Conservation (phyloP, 148 eudicot species). For the Fallopia convolvulus region DNA sequence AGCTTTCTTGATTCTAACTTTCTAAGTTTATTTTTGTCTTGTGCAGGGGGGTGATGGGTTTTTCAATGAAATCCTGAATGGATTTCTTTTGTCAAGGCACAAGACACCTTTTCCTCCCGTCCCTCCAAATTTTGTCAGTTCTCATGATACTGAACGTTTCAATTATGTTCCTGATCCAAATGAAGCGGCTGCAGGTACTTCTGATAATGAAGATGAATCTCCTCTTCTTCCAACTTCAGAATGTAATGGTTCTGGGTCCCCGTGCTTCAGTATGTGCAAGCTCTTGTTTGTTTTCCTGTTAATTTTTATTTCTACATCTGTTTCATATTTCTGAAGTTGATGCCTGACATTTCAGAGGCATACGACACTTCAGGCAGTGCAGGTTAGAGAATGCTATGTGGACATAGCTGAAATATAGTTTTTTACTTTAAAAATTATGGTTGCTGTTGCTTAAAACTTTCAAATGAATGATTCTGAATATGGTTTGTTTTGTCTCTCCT, state of each 20-base stretch:
- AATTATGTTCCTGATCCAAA: conserved; percentile 28
- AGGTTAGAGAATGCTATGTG: conserved; percentile 28
- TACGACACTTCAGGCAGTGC: conserved; percentile 21
- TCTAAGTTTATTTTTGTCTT: not conserved
- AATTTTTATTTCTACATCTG: not conserved
- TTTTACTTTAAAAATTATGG: not conserved
- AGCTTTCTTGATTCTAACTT: not conserved
- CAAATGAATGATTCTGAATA: not conserved
- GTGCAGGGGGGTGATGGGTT: conserved; percentile 96
- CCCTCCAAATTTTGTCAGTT: conserved; percentile 49
- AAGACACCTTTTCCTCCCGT: conserved; percentile 66
- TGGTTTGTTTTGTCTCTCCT: not conserved
- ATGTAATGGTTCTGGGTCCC: conserved; percentile 26
- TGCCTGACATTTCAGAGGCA: conserved; percentile 34
- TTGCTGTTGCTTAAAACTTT: not conserved
- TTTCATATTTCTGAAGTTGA: conserved; percentile 18
- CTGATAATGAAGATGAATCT: conserved; percentile 38
- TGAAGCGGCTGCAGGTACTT: conserved; percentile 29
- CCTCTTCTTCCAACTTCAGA: conserved; percentile 47
- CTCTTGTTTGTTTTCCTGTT: conserved; percentile 1
- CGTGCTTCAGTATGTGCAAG: conserved; percentile 40
- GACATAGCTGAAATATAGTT: not conserved
- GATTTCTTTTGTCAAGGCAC: conserved; percentile 67
- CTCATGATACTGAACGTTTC: conserved; percentile 25
- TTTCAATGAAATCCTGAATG: conserved; percentile 89